These are phyloP conservation scores for Annulohypoxylon truncatum DNA, from an alignment of 2,329 filamentous ascomycete genomes.

Conservation along the genomic window DNA sequence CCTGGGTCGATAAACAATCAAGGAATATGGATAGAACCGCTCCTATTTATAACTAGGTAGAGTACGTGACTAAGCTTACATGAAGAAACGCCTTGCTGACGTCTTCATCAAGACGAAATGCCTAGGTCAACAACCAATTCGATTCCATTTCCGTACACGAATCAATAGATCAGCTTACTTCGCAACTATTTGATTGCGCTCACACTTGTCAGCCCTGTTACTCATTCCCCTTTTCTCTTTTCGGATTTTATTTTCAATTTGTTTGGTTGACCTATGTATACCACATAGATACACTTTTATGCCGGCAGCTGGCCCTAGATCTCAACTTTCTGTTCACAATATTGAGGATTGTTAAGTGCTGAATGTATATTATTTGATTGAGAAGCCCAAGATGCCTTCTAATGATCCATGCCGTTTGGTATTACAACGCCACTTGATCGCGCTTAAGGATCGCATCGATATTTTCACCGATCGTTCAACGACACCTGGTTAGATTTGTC, in stretches of 20 bases:
- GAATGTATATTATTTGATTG: no score
- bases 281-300: no score
- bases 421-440: no score
- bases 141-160: neutral
- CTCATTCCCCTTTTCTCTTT: neutral
- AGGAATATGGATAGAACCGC: no score
- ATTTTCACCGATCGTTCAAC: no score
- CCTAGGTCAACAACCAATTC: neutral
- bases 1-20: neutral
- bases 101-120: neutral
- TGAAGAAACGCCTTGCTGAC: neutral
- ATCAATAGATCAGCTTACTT: constrained; percentile 16
- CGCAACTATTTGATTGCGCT: neutral
- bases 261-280: neutral
- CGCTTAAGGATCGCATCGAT: no score
- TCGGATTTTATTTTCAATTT: neutral
- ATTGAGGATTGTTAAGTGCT: no score
- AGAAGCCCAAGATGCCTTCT: no score
- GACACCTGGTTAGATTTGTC: no score
- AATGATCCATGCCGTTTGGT: no score
- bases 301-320: no score
- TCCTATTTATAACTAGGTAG: neutral
- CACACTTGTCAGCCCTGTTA: neutral
- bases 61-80: neutral
- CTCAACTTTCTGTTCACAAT: no score